Base-by-base conservation (phyloP, 768 basidiomycete genomes). In the Trametes sanguinea region DNA sequence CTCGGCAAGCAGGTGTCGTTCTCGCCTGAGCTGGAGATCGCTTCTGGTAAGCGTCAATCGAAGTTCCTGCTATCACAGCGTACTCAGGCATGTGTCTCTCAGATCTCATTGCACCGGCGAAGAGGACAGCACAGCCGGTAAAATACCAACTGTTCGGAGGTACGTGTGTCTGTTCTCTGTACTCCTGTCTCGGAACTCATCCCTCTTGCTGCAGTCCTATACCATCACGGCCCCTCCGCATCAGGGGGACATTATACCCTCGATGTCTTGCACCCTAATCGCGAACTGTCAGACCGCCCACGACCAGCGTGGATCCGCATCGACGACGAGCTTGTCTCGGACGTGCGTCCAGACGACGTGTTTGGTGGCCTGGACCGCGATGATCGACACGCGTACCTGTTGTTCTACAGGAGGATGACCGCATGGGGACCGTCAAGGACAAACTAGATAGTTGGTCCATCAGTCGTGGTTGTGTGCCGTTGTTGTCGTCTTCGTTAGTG, bases 161-260 rank as follows among this genome's bases (percentile, higher is more conserved):
- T 91, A 66, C 59, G 84, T 74, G 22, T 22, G 22, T 22, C 22
- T 22, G 22, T 22, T 22, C 22, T 22, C 22, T 22, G 22, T 22
- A 22, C 22, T 62, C 29, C 4, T 37, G 11, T 14, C 10, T 43
- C 62, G 48, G n/a, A 39, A 35, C 47, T 54, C 13, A 46, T 52
- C 30, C 46, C 14, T 9, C 55, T 51, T 29, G 10, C 32, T 53
- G 2, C 65, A 92, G 96, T 87, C 8, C 76, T 98, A 11, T 98
- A 98, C 74, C 96, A 99, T 73, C 95, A 99, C 67, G 96, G 96
- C 2, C 78, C 81, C 32, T 91, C 92, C 6, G 94, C 96, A 0
- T 88, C 88, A 1, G 94, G 95, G 2, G 96, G 96, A 1, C 96
- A 98, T 74, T 98, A 98, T 76, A 98, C 95, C 2, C 84, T 96